phyloP scores from a whole-genome alignment of 192 early-diverging fungal species.

The Pilobolus umbonatus region DNA sequence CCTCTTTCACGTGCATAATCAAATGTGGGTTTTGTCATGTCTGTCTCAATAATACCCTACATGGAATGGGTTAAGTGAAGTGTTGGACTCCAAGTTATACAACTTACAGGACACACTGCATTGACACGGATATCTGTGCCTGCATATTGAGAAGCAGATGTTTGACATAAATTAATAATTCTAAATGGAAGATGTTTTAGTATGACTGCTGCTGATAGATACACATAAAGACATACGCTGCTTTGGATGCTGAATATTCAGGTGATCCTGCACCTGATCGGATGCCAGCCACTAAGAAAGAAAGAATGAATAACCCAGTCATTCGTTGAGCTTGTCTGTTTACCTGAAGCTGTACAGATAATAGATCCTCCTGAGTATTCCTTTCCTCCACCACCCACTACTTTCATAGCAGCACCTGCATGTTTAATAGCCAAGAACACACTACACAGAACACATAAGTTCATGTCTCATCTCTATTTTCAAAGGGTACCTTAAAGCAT shows the following conservation, averaged over 20 bases:
- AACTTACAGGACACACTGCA: constrained; percentile 48
- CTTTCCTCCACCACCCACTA: constrained; percentile 39
- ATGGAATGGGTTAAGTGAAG: neutral
- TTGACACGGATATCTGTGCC: constrained; percentile 45
- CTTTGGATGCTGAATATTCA: constrained; percentile 54
- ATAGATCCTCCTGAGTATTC: constrained; percentile 40
- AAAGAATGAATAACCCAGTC: neutral
- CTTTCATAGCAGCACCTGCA: constrained; percentile 39
- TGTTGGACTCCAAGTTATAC: constrained; percentile 12
- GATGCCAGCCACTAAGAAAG: constrained; percentile 37
- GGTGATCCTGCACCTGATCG: constrained; percentile 43
- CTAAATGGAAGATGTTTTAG: neutral
- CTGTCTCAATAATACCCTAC: constrained; percentile 52
- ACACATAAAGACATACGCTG: constrained; percentile 26
- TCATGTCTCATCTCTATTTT: neutral
- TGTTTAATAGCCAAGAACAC: constrained; percentile 46
- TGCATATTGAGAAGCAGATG: constrained; percentile 33
- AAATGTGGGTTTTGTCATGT: constrained; percentile 44
- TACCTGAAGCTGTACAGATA: constrained; percentile 48
- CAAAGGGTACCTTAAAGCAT: constrained; percentile 35
- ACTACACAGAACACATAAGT: constrained; percentile 18
- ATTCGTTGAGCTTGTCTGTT: neutral
- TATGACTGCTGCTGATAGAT: neutral
- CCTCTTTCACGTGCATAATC: constrained; percentile 42
- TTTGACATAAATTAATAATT: constrained; percentile 42